Conservation (phyloP, 805 yeast species). For the Teunomyces funiuensis region DNA sequence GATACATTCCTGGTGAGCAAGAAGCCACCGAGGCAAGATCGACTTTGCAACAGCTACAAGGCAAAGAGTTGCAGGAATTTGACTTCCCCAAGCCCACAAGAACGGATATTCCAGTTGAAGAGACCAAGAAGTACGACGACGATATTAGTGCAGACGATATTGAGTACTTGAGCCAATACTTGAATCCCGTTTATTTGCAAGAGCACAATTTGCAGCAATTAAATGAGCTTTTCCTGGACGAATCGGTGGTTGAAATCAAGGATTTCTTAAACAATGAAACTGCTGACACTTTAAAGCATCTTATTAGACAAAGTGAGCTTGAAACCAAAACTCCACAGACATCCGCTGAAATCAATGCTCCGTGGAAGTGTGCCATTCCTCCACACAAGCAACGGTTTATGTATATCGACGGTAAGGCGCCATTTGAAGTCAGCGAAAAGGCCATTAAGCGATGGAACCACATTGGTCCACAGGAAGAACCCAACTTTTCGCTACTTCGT, state of each 20-base stretch:
- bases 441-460: constrained; percentile 30
- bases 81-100: constrained; percentile 75
- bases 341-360: constrained; percentile 55
- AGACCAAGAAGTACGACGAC: constrained; percentile 12
- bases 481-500: constrained; percentile 46
- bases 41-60: constrained; percentile 77
- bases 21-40: constrained; percentile 71
- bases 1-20: constrained; percentile 79
- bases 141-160: constrained; percentile 39
- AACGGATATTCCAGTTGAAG: constrained; percentile 40
- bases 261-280: constrained; percentile 60
- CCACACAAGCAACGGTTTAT: constrained; percentile 89
- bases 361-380: constrained; percentile 92
- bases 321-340: constrained; percentile 58
- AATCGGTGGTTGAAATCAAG: constrained; percentile 67
- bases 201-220: constrained; percentile 38
- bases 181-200: constrained; percentile 52
- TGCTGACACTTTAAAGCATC: constrained; percentile 45
- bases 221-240: constrained; percentile 55
- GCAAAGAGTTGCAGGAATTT: constrained; percentile 70
- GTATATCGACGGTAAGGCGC: constrained; percentile 69
- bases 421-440: constrained; percentile 32
- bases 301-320: constrained; percentile 59
- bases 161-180: constrained; percentile 49
- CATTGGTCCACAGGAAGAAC: constrained; percentile 49